Percentiles rank a stretch among this genome's conserved stretches.
phyloP scores from a whole-genome alignment of 305 asterid genomes.

The Rubia balearica region DNA sequence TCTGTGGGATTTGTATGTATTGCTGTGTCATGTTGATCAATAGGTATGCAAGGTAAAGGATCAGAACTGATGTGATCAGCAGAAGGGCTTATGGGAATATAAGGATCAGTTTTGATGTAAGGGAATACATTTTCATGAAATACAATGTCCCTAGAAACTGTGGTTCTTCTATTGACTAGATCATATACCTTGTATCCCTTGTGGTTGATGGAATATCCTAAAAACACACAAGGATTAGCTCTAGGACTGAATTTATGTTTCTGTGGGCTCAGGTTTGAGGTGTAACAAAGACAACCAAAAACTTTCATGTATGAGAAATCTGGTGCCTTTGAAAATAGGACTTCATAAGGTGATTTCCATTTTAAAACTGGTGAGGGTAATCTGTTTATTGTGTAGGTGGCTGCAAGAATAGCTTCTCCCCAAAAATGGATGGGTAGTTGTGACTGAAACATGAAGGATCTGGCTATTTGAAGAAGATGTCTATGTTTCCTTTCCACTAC shows the following conservation, averaged over 20 bases:
- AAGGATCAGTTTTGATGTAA: neutral
- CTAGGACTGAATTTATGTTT: neutral
- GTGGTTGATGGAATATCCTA: neutral
- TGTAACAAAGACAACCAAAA: neutral
- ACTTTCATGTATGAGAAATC: neutral
- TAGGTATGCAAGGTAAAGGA: no score
- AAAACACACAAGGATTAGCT: neutral
- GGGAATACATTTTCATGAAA: neutral
- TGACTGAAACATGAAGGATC: neutral
- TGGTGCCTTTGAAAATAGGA: neutral
- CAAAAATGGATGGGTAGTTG: neutral
- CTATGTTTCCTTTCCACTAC: no score
- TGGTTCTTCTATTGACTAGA: no score
- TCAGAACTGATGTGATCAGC: no score
- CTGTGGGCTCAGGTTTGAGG: neutral
- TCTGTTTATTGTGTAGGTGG: neutral
- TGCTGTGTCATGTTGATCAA: no score
- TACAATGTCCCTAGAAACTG: neutral
- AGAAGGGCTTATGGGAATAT: no score
- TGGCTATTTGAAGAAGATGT: constrained; percentile 3
- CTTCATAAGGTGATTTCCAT: neutral
- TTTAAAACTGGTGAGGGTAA: neutral
- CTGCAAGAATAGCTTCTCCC: neutral
- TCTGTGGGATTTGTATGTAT: no score
- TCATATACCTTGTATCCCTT: neutral